Base-by-base conservation (phyloP, 768 basidiomycete species). In the Pleurotus citrinopileatus region DNA sequence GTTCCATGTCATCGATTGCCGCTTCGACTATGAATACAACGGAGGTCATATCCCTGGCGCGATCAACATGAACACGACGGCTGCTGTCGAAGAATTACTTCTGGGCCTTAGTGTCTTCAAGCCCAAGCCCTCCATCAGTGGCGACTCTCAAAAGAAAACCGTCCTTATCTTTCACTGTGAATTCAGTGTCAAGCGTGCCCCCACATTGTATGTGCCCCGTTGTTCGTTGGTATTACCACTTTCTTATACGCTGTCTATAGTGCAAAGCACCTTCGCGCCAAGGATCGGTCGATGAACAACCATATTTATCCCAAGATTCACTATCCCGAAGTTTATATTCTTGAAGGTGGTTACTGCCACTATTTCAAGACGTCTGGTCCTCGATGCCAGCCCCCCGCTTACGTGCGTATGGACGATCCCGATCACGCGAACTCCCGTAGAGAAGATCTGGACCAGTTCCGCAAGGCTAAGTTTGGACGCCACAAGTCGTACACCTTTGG, bases 81-180 rank as follows among this genome's bases (percentile, higher is more conserved):
- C 78, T 25, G 84, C 81, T 42, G 80, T 98, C 37, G 94, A 97
- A 66, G 86, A 90, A 48, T 79, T 91, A 46, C 72, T 98, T 34
- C 82, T 98, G 37, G 78, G 86, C 3, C 63, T 70, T 20, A 74
- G 68, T 56, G 65, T 75, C 57, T 72, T 69, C 53, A 85, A 79
- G 67, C 88, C 89, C 8, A 74, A 68, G 54, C 82, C 88, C 3
- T 86, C 85, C 28, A 75, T 82, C 36, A 94, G 92, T 67, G 89
- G 91, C 19, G 89, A 94, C 60, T 53, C 68, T 0, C 72, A 73
- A 12, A 81, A 78, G 69, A 95, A 95, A 73, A 94, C 89, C 1
- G 73, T 98, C 27, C 71, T 98, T 37, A 80, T 99, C 42, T 98
- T 99, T 78, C 97, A 99, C 65, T 99, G 97, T 74, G 97, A 99